Evolutionary conservation across 2,329 filamentous ascomycete species (phyloP).

Genomic region (Diaporthe batatas): DNA sequence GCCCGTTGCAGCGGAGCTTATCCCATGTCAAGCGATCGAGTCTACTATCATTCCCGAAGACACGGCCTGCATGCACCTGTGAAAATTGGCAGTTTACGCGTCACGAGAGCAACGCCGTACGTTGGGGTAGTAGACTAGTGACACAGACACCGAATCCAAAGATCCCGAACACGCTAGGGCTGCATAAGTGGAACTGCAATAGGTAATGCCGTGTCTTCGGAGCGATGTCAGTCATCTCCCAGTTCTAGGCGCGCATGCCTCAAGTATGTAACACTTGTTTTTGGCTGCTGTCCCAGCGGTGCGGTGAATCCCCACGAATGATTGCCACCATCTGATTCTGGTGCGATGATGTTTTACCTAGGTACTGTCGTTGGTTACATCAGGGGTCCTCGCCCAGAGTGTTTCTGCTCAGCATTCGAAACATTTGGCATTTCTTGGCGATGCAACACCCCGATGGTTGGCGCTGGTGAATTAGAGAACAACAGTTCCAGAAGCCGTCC

Average conservation of each 20-base stretch:
- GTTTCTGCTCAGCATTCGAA: conserved; percentile 35
- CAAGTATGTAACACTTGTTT: not conserved
- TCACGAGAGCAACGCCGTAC: not conserved
- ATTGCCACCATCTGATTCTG: conserved; percentile 25
- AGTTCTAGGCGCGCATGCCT: no score
- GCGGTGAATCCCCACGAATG: not conserved
- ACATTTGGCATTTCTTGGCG: conserved; percentile 34
- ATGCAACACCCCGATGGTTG: conserved; percentile 30
- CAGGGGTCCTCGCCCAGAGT: conserved; percentile 26
- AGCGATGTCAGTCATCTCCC: not conserved
- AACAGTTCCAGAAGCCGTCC: conserved; percentile 31
- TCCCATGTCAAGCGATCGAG: not conserved
- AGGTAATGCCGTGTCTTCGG: not conserved
- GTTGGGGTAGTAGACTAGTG: no score
- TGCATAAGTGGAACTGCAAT: not conserved
- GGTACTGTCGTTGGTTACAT: conserved; percentile 5
- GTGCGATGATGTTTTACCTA: conserved; percentile 19
- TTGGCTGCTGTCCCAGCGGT: not conserved
- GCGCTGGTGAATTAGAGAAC: conserved; percentile 7
- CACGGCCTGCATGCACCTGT: no score
- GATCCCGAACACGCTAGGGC: not conserved
- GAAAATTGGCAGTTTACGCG: not conserved
- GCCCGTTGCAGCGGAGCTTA: not conserved
- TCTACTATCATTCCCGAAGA: not conserved
- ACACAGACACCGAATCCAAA: no score